phyloP scores from a whole-genome alignment of 495 filamentous ascomycete species.

The Penicillium taxi region DNA sequence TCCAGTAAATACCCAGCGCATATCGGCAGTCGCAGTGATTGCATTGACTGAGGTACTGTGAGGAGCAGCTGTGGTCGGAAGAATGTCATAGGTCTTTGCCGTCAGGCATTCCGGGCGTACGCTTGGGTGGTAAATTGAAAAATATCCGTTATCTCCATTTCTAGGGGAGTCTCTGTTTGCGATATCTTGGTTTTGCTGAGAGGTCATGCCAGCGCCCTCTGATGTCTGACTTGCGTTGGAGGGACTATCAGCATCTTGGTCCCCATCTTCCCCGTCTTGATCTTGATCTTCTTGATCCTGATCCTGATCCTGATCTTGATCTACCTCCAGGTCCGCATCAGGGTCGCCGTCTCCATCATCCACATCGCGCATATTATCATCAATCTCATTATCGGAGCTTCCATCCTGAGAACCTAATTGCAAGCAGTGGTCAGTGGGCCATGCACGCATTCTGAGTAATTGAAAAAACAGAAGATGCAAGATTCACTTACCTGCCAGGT shows the following conservation, averaged over 20 bases:
- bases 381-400: constrained; percentile 64
- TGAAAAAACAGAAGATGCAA: background rate
- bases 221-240: constrained; percentile 43
- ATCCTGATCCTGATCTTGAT: constrained; percentile 19
- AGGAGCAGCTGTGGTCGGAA: constrained; percentile 92
- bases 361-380: constrained; percentile 58
- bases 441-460: background rate
- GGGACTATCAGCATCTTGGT: constrained; percentile 51
- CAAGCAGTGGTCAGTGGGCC: constrained; percentile 10
- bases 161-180: constrained; percentile 26
- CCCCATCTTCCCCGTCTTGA: constrained; percentile 49
- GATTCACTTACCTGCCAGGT: constrained; percentile 39
- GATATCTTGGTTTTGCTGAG: constrained; percentile 36
- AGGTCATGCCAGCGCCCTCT: constrained; percentile 27
- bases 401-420: constrained; percentile 48
- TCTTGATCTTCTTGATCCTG: constrained; percentile 50
- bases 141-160: constrained; percentile 27
- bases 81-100: constrained; percentile 88
- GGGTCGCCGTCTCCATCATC: constrained; percentile 56
- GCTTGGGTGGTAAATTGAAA: constrained; percentile 48
- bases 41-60: constrained; percentile 95
- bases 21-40: constrained; percentile 83
- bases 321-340: constrained; percentile 52
- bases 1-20: constrained; percentile 91
- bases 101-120: constrained; percentile 73